Evolutionary conservation across 2,329 filamentous ascomycete genomes (phyloP).

Genomic region (Stemphylium vesicarium): DNA sequence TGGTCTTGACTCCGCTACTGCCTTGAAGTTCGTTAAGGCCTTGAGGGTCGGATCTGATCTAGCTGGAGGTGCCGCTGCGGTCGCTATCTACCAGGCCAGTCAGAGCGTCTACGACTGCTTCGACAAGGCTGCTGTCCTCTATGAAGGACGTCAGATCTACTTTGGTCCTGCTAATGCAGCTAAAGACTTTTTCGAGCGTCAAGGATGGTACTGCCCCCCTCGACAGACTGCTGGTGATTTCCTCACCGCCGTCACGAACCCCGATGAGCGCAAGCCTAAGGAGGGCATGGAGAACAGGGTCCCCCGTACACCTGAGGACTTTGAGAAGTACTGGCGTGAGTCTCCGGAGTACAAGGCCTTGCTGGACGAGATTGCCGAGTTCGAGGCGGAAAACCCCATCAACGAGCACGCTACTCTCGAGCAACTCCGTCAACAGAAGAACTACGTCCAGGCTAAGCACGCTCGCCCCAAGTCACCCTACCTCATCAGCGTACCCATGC

Average conservation of each 20-base stretch:
- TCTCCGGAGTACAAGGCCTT: slow-evolving; percentile 53
- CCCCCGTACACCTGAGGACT: slow-evolving; percentile 57
- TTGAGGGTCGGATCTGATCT: slow-evolving; percentile 60
- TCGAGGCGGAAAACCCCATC: slow-evolving; percentile 57
- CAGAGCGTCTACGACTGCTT: slow-evolving; percentile 66
- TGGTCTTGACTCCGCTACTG: slow-evolving; percentile 55
- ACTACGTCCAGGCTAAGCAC: slow-evolving; percentile 59
- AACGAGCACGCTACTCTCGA: slow-evolving; percentile 46
- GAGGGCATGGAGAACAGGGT: slow-evolving; percentile 53
- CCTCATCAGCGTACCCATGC: slow-evolving; percentile 61
- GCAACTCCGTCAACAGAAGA: slow-evolving; percentile 55
- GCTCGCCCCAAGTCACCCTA: slow-evolving; percentile 63
- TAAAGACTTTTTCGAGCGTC: slow-evolving; percentile 68
- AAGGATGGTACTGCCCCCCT: slow-evolving; percentile 71
- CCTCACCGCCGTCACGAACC: slow-evolving; percentile 71
- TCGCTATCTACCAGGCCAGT: slow-evolving; percentile 63
- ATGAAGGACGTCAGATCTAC: slow-evolving; percentile 79
- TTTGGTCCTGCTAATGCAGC: slow-evolving; percentile 69
- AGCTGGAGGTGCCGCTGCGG: slow-evolving; percentile 57
- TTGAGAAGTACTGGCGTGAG: slow-evolving; percentile 60
- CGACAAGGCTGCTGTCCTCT: slow-evolving; percentile 76
- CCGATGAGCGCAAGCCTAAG: slow-evolving; percentile 52
- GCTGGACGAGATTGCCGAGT: slow-evolving; percentile 57
- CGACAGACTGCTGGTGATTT: slow-evolving; percentile 78
- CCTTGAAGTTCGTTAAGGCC: slow-evolving; percentile 64